phyloP scores from a whole-genome alignment of 345 rosid genomes.

The Acer yangbiense region DNA sequence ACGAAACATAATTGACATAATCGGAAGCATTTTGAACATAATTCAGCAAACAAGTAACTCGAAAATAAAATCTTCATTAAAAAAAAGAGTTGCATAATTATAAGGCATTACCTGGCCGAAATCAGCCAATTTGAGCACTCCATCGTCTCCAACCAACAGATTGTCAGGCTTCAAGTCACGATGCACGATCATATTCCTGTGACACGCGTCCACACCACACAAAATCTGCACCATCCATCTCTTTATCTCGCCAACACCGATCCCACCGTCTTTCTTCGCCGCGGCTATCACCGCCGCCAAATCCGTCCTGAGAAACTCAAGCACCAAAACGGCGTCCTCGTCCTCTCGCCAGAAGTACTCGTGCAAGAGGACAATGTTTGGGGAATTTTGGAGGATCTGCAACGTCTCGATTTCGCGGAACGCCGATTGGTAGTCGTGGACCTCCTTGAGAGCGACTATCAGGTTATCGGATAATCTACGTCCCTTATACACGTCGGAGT shows the following conservation, averaged over 20 bases:
- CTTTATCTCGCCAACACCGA: constrained; percentile 63
- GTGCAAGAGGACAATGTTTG: constrained; percentile 74
- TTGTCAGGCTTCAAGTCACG: constrained; percentile 95
- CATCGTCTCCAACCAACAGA: constrained; percentile 74
- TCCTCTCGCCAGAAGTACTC: constrained; percentile 96
- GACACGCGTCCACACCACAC: constrained; percentile 73
- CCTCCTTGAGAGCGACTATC: constrained; percentile 87
- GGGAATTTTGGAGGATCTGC: constrained; percentile 65
- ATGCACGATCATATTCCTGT: constrained; percentile 77
- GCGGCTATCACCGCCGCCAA: constrained; percentile 63
- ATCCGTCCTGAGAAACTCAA: constrained; percentile 83
- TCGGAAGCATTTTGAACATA: background rate
- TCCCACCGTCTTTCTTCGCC: constrained; percentile 48
- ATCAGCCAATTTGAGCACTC: constrained; percentile 91
- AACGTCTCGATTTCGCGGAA: constrained; percentile 92
- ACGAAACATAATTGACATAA: no score
- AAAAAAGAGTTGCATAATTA: background rate
- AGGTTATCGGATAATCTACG: constrained; percentile 75
- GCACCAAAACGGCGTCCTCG: constrained; percentile 92
- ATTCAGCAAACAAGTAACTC: background rate
- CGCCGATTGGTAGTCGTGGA: constrained; percentile 92
- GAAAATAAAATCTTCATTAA: background rate
- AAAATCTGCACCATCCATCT: constrained; percentile 96
- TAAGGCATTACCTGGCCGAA: constrained; percentile 85
- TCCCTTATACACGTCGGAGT: constrained; percentile 88